A percentile compares a stretch with the other conserved stretches of the same genome.
These are phyloP conservation scores for Mucor lusitanicus DNA, from an alignment of 371 early-diverging fungal genomes.

Conservation along the genomic window DNA sequence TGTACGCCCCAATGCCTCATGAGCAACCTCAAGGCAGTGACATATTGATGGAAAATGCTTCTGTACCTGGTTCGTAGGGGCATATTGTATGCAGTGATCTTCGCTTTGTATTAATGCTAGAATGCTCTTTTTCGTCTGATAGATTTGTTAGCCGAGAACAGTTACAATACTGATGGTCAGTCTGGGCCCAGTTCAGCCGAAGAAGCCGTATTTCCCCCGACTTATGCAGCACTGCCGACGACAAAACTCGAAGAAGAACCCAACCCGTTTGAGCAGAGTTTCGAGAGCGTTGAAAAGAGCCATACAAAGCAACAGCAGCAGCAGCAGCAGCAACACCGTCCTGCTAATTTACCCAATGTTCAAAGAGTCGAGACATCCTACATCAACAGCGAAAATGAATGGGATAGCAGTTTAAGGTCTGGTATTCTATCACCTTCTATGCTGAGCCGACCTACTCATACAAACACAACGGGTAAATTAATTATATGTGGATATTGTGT, in stretches of 20 bases:
- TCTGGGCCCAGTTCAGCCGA: constrained; percentile 8
- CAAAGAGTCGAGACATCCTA: neutral
- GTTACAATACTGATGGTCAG: neutral
- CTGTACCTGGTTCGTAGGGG: neutral
- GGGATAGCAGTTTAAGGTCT: constrained; percentile 5
- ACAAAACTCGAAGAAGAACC: constrained; percentile 31
- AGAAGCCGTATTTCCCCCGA: constrained; percentile 20
- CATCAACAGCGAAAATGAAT: neutral
- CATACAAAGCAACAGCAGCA: neutral
- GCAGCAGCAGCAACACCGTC: neutral
- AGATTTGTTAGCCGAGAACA: constrained; percentile 17
- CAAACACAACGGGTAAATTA: constrained; percentile 3
- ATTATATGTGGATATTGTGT: neutral
- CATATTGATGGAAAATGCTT: neutral
- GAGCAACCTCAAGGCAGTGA: neutral
- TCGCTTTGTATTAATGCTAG: neutral
- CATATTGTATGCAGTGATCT: neutral
- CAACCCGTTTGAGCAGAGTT: constrained; percentile 34
- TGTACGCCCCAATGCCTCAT: neutral
- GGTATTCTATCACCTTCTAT: constrained; percentile 18
- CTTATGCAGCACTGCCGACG: constrained; percentile 17
- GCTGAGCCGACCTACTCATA: neutral
- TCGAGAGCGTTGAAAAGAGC: constrained; percentile 4
- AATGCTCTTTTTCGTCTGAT: neutral
- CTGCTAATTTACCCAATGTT: neutral